Evolutionary conservation across 208 protist species (phyloP).

Genomic region (Trichomonas vaginalis): DNA sequence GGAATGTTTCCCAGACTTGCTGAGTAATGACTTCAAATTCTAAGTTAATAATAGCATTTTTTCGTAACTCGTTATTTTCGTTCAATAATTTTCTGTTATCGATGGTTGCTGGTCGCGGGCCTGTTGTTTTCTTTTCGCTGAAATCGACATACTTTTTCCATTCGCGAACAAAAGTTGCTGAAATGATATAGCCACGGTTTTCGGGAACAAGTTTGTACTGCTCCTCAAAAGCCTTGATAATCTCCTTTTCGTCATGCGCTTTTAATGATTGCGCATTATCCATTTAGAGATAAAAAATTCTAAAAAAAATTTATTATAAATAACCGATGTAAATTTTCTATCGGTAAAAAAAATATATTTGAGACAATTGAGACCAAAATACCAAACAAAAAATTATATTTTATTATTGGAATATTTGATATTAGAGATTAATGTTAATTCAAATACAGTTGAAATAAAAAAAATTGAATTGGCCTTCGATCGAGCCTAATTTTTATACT

Average conservation of each 20-base stretch:
- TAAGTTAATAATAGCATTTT: neutral
- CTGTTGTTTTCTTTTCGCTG: neutral
- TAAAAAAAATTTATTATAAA: neutral
- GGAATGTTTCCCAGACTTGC: neutral
- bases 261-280: neutral
- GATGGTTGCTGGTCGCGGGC: neutral
- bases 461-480: no score
- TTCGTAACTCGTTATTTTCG: neutral
- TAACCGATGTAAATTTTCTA: neutral
- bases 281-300: neutral
- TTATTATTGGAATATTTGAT: no score
- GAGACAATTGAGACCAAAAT: no score
- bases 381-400: no score
- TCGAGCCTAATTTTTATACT: no score
- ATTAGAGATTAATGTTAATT: no score
- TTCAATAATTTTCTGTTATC: neutral
- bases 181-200: neutral
- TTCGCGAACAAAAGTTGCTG: neutral
- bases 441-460: no score
- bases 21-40: neutral
- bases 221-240: neutral
- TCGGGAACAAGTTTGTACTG: neutral
- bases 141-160: neutral
- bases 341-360: no score
- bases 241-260: neutral